phyloP scores from a whole-genome alignment of 2,329 filamentous ascomycete genomes.

The Phialocephala sp. region DNA sequence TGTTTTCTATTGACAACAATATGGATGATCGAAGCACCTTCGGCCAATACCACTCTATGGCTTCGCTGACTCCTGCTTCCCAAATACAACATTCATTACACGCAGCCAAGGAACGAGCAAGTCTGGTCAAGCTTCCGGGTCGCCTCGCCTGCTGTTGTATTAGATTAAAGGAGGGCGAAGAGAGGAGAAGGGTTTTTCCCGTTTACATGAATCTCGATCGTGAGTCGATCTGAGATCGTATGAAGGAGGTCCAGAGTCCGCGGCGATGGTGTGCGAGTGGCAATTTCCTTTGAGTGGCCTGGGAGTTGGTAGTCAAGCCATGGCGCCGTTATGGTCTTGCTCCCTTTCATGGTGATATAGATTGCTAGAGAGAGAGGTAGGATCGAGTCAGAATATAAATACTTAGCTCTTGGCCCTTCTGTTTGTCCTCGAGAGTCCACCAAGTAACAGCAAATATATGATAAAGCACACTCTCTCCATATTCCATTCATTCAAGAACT shows the following conservation, averaged over 20 bases:
- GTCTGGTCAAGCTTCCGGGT: background rate
- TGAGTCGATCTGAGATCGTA: background rate
- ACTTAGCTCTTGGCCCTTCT: background rate
- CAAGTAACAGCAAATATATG: background rate
- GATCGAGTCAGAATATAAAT: slow-evolving; percentile 1
- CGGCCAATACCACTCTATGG: background rate
- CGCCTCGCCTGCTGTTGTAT: background rate
- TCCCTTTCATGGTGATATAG: background rate
- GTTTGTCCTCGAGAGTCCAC: background rate
- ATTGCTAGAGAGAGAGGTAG: background rate
- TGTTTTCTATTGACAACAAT: background rate
- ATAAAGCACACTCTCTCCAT: background rate
- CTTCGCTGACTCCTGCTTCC: background rate
- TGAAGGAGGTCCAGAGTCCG: background rate
- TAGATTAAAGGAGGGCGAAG: background rate
- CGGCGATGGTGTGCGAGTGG: background rate
- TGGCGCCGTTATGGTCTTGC: background rate
- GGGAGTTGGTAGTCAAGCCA: background rate
- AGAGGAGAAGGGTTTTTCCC: slow-evolving; percentile 1
- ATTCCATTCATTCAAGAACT: background rate
- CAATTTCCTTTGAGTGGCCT: background rate
- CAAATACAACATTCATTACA: background rate
- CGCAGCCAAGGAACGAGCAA: background rate
- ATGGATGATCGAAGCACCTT: background rate
- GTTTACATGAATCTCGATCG: background rate